phyloP scores from a whole-genome alignment of 73 alveolate species.

The Symbiodinium natans region DNA sequence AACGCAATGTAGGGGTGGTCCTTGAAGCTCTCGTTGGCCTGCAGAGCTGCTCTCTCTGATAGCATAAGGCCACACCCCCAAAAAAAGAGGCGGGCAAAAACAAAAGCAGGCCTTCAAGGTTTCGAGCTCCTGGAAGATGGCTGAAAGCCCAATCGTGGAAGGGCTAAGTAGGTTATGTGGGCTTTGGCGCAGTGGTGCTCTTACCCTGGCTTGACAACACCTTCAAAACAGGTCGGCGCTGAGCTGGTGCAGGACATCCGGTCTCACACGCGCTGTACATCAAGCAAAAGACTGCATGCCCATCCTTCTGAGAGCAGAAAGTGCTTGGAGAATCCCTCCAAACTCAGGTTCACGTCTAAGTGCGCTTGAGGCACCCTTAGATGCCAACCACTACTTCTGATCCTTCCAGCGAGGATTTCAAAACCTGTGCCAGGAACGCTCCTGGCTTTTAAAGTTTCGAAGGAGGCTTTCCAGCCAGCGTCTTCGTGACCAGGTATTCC shows the following conservation, averaged over 20 bases:
- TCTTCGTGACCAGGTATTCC: conserved; percentile 83
- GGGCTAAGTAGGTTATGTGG: too few relatives aligned
- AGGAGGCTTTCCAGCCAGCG: conserved; percentile 82
- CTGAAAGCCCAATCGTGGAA: too few relatives aligned
- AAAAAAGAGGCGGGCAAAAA: background rate
- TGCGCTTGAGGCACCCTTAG: too few relatives aligned
- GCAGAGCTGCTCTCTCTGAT: background rate
- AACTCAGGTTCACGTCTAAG: too few relatives aligned
- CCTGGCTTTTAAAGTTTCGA: conserved; percentile 5
- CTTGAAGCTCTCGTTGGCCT: conserved; percentile 71
- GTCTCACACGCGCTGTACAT: background rate
- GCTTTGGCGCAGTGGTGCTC: too few relatives aligned
- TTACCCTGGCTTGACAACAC: too few relatives aligned
- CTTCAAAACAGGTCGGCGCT: too few relatives aligned
- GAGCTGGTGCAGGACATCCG: too few relatives aligned
- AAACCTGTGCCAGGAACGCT: background rate
- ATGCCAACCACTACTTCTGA: too few relatives aligned
- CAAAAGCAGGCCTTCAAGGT: background rate
- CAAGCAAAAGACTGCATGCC: background rate
- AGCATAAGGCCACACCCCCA: background rate
- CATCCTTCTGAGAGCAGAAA: background rate
- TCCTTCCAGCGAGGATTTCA: background rate
- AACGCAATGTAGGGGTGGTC: conserved; percentile 45
- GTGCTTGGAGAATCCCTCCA: too few relatives aligned
- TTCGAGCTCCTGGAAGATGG: background rate